Conservation (phyloP, 805 yeast genomes). For the Saccharomycopsis amapae region DNA sequence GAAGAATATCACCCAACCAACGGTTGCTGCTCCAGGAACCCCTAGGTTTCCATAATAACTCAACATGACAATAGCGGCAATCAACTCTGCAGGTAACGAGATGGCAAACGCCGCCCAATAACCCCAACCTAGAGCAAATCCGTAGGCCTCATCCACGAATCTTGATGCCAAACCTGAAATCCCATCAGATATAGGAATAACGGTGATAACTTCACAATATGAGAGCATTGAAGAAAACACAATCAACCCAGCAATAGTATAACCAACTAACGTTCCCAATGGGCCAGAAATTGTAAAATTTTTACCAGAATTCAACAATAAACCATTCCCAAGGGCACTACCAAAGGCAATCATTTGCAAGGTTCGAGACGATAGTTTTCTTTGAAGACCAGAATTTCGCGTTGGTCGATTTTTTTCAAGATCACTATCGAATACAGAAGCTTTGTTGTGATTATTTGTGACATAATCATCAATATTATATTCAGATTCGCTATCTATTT, state of each 20-base stretch:
- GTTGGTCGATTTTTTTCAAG: neutral
- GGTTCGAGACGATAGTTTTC: constrained; percentile 58
- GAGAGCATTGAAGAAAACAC: constrained; percentile 65
- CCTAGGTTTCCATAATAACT: constrained; percentile 53
- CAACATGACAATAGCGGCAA: constrained; percentile 71
- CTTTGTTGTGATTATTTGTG: neutral
- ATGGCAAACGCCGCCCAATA: constrained; percentile 68
- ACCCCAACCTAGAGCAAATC: constrained; percentile 64
- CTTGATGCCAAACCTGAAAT: constrained; percentile 68
- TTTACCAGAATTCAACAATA: constrained; percentile 62
- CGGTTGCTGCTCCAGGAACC: constrained; percentile 43
- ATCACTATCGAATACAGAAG: neutral
- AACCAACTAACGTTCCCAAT: constrained; percentile 65
- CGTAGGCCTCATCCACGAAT: constrained; percentile 71
- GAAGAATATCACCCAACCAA: constrained; percentile 63
- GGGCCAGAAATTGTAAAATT: constrained; percentile 76
- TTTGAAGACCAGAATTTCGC: constrained; percentile 31
- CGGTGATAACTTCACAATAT: constrained; percentile 74
- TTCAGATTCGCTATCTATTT: neutral
- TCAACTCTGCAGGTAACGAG: constrained; percentile 71
- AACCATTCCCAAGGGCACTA: constrained; percentile 73
- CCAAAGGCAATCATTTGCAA: constrained; percentile 73
- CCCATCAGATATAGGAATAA: constrained; percentile 72
- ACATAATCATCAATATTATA: neutral
- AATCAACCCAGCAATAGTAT: constrained; percentile 52